These are phyloP conservation scores for Penicillium salamii DNA, from an alignment of 495 filamentous ascomycete species.

Conservation along the genomic window DNA sequence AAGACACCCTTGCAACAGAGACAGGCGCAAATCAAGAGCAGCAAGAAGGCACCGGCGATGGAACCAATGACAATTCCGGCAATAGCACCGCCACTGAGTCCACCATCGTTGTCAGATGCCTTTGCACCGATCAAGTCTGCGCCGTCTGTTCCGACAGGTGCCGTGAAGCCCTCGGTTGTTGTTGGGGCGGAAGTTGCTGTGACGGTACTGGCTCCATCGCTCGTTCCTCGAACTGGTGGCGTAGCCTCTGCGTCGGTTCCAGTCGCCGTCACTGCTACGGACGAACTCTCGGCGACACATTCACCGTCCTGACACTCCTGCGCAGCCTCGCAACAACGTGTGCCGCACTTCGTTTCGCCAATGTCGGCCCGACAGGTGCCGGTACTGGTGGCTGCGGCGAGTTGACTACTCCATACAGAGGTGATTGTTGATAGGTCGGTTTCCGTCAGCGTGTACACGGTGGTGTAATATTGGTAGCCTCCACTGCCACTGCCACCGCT, in stretches of 20 bases:
- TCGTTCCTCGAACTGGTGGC: slow-evolving; percentile 70
- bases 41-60: slow-evolving; percentile 69
- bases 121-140: slow-evolving; percentile 44
- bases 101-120: slow-evolving; percentile 38
- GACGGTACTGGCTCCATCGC: slow-evolving; percentile 51
- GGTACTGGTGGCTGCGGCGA: slow-evolving; percentile 37
- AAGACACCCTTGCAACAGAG: slow-evolving; percentile 66
- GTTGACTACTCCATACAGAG: slow-evolving; percentile 59
- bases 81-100: slow-evolving; percentile 79
- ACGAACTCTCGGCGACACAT: slow-evolving; percentile 41
- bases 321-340: slow-evolving; percentile 68
- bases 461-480: slow-evolving; percentile 60
- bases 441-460: slow-evolving; percentile 60
- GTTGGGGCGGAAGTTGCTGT: slow-evolving; percentile 55
- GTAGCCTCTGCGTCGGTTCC: slow-evolving; percentile 23
- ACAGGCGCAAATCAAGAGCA: slow-evolving; percentile 72
- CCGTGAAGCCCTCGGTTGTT: slow-evolving; percentile 56
- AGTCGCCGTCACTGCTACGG: slow-evolving; percentile 35
- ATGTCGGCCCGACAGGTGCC: slow-evolving; percentile 56
- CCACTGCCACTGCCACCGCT: slow-evolving; percentile 17
- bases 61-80: slow-evolving; percentile 93
- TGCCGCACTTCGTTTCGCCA: slow-evolving; percentile 67
- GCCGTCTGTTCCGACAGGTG: slow-evolving; percentile 54
- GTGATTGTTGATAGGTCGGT: slow-evolving; percentile 65
- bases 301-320: slow-evolving; percentile 59